Base-by-base conservation (phyloP, 1,284 basidiomycete species). In the Ceratobasidium sp. region DNA sequence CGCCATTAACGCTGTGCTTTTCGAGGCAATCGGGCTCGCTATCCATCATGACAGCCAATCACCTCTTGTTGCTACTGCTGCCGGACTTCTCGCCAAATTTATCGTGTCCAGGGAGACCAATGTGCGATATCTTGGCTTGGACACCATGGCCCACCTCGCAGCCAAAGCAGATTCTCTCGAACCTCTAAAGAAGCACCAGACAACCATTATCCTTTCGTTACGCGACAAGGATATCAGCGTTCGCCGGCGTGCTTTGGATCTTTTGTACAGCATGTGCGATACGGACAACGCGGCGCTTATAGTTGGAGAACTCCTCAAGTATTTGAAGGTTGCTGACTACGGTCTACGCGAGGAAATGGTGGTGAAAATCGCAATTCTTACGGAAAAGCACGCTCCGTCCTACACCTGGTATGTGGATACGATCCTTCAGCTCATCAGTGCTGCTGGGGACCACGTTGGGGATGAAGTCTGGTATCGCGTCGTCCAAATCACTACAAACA, bases 391-490 rank as follows among this genome's bases (percentile, higher is more conserved):
- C 81, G 97, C 98, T 5, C 94, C 91, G 81, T 95, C 89, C 78
- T 97, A 96, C 84, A 95, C 95, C 85, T 96, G 95, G 94, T 98
- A 98, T 86, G 93, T 98, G 77, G 96, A 98, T 84, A 98, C 96
- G 76, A 95, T 99, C 81, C 85, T 99, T 80, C 93, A 97, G 82
- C 90, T 99, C 77, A 97, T 99, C 84, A 94, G 94, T 82, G 92
- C 96, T 63, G 98, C 98, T 4, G 98, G 98, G 66, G 98, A 99
- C 82, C 97, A 99, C 83, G 97, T 99, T 71, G 96, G 97, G 69
- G 97, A 99, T 79, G 97, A 99, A 86, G 97, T 99, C 35, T 99
- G 98, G 98, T 99, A 97, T 84, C 94, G 98, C 69, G 96, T 99
- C 53, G 93, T 99, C 26, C 98, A 99, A 83, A 98, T 99, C 78